These are phyloP conservation scores for Phytopythium chamaehyphon DNA, from an alignment of 352 stramenopile species.

Conservation along the genomic window DNA sequence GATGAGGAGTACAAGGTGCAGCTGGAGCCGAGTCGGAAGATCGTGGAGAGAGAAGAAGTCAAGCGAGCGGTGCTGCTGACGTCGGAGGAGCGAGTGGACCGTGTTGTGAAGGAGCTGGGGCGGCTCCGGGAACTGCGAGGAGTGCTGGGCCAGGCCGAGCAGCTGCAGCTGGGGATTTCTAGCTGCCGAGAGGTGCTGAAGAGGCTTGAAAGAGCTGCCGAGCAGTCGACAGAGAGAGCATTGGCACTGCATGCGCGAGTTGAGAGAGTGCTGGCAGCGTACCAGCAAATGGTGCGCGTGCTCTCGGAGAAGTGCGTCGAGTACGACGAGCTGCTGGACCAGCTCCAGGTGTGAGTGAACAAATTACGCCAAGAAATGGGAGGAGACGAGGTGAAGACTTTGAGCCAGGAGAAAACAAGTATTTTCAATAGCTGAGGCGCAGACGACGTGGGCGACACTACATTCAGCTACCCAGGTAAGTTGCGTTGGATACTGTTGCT, in stretches of 20 bases:
- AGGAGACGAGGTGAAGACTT: no score
- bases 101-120: constrained; percentile 29
- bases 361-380: no score
- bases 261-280: constrained; percentile 43
- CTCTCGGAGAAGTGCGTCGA: constrained; percentile 72
- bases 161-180: constrained; percentile 24
- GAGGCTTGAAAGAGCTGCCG: constrained; percentile 25
- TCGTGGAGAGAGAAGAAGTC: constrained; percentile 32
- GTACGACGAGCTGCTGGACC: constrained; percentile 49
- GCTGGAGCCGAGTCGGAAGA: constrained; percentile 32
- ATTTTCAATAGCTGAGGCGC: no score
- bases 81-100: constrained; percentile 37
- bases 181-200: constrained; percentile 17
- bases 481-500: no score
- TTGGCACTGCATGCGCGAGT: constrained; percentile 44
- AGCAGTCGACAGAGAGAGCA: constrained; percentile 35
- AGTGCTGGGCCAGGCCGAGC: constrained; percentile 33
- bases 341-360: constrained; percentile 34
- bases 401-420: no score
- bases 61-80: constrained; percentile 62
- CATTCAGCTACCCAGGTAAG: no score
- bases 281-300: constrained; percentile 70
- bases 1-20: constrained; percentile 31
- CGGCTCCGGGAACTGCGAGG: constrained; percentile 42
- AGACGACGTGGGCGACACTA: no score